Percentiles rank a stretch among this genome's conserved stretches.
Conservation (phyloP, 805 yeast genomes). For the Saccharomycopsis malanga region DNA sequence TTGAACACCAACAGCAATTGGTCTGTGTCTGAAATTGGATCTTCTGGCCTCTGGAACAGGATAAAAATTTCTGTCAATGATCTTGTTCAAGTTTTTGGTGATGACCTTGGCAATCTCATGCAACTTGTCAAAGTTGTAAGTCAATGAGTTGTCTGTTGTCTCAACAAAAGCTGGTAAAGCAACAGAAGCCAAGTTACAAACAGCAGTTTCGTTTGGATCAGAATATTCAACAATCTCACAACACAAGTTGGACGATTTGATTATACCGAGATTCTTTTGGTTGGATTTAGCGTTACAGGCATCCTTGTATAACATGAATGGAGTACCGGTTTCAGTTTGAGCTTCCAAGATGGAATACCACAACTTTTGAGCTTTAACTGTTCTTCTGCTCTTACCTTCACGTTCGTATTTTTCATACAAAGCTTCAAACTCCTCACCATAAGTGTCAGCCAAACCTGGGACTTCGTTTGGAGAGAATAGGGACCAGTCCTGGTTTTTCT, state of each 20-base stretch:
- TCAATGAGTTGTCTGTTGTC: conserved; percentile 36
- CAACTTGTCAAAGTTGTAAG: conserved; percentile 65
- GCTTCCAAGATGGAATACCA: conserved; percentile 88
- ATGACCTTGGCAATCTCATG: conserved; percentile 75
- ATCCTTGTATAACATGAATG: conserved; percentile 91
- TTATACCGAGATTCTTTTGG: conserved; percentile 87
- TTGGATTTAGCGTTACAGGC: conserved; percentile 81
- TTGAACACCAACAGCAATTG: conserved; percentile 97
- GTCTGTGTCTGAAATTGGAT: conserved; percentile 81
- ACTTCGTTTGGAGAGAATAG: conserved; percentile 85
- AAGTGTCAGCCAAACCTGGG: conserved; percentile 75
- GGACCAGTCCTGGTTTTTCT: conserved; percentile 74
- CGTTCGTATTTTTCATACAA: conserved; percentile 68
- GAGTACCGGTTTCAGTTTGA: conserved; percentile 95
- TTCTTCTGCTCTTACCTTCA: conserved; percentile 56
- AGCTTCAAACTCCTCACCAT: conserved; percentile 75
- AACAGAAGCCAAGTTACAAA: conserved; percentile 87
- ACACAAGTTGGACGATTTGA: conserved; percentile 89
- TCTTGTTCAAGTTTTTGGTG: conserved; percentile 67
- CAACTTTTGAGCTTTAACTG: conserved; percentile 78
- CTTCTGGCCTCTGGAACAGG: conserved; percentile 71
- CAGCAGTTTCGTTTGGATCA: conserved; percentile 88
- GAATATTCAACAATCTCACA: conserved; percentile 93
- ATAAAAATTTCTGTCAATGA: conserved; percentile 80
- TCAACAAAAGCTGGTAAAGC: conserved; percentile 78